These are phyloP conservation scores for Parascedosporium putredinis DNA, from an alignment of 2,329 filamentous ascomycete species.

Conservation along the genomic window DNA sequence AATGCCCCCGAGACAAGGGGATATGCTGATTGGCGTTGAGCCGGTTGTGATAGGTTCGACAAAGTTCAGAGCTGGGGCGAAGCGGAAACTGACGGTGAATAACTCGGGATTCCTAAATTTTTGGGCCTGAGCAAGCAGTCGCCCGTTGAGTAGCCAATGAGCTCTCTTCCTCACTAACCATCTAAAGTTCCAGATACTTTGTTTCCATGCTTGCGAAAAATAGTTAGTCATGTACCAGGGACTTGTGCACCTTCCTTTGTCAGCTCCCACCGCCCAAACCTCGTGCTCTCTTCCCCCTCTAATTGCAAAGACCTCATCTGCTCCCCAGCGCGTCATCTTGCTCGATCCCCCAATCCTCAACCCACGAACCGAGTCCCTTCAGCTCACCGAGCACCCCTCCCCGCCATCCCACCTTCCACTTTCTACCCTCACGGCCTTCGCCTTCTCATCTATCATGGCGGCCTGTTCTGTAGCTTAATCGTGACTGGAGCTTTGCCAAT, in stretches of 20 bases:
- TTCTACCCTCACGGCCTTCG: background rate
- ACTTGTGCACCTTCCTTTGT: background rate
- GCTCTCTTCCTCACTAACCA: no score
- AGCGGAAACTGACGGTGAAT: background rate
- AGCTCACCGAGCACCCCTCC: background rate
- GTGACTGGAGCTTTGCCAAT: background rate
- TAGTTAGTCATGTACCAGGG: background rate
- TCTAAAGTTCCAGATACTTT: no score
- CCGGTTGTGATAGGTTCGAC: background rate
- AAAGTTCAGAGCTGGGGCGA: no score
- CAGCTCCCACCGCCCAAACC: slow-evolving; percentile 1
- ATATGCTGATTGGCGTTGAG: background rate
- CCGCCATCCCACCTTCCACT: background rate
- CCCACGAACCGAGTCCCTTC: background rate
- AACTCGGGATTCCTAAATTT: background rate
- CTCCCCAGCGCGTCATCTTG: background rate
- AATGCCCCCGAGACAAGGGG: no score
- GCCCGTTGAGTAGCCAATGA: no score
- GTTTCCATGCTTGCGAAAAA: no score
- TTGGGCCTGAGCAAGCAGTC: background rate
- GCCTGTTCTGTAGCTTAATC: background rate
- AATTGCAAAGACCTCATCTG: background rate
- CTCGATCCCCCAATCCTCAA: background rate
- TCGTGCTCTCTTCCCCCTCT: background rate
- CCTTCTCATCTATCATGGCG: slow-evolving; percentile 1